Percentiles rank a stretch among this genome's conserved stretches.
Evolutionary conservation across 306 rosid genomes (phyloP).

Genomic region (Cucumis melo): DNA sequence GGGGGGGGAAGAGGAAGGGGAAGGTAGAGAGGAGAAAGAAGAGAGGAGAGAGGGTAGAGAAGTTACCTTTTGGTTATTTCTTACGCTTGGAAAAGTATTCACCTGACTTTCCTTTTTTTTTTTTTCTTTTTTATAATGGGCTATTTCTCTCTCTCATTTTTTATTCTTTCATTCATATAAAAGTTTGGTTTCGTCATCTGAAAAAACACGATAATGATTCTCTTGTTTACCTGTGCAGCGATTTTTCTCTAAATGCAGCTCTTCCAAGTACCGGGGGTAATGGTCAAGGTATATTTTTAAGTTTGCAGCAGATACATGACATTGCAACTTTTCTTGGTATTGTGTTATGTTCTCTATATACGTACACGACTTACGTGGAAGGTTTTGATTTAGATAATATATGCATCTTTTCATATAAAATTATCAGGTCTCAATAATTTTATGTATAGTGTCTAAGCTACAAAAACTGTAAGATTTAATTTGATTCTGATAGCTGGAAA

Average conservation of each 20-base stretch:
- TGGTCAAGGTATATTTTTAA: conserved; percentile 17
- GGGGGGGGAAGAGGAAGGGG: too few species aligned
- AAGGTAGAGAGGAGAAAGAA: too few species aligned
- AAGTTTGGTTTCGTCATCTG: neutral
- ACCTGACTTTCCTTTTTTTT: neutral
- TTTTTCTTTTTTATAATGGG: neutral
- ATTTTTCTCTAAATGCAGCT: conserved; percentile 24
- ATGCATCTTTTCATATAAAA: neutral
- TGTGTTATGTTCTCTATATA: neutral
- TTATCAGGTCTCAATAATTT: neutral
- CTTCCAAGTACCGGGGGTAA: conserved; percentile 25
- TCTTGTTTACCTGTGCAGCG: conserved; percentile 28
- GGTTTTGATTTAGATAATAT: neutral
- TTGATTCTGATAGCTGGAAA: neutral
- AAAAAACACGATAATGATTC: neutral
- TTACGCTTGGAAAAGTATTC: neutral
- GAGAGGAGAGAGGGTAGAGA: too few species aligned
- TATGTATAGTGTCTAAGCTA: neutral
- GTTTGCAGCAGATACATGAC: neutral
- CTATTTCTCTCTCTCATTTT: neutral
- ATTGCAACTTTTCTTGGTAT: neutral
- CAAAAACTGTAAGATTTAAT: neutral
- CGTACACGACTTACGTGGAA: neutral
- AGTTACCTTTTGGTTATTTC: neutral
- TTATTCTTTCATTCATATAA: neutral